phyloP scores from a whole-genome alignment of 1,284 basidiomycete genomes.

The Puccinia polysora region DNA sequence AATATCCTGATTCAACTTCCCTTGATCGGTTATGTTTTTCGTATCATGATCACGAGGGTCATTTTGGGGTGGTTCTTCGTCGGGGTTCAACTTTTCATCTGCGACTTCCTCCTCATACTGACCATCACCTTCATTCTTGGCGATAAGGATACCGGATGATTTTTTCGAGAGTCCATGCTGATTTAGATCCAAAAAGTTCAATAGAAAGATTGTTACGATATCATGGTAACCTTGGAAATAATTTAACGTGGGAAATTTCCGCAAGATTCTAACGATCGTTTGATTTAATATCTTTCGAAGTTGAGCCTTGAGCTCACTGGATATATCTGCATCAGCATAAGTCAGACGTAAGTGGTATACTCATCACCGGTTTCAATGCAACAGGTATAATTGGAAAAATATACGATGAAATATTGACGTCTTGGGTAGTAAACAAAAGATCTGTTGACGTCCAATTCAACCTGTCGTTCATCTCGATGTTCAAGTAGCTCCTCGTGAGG shows the following conservation, averaged over 20 bases:
- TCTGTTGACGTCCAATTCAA: conserved; percentile 50
- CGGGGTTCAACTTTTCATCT: conserved; percentile 1
- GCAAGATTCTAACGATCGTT: conserved; percentile 47
- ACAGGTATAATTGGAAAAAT: background rate
- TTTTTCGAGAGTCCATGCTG: background rate
- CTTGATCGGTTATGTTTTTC: background rate
- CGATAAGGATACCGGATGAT: no score
- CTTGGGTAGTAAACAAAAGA: conserved; percentile 49
- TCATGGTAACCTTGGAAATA: conserved; percentile 51
- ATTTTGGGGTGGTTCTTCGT: conserved; percentile 46
- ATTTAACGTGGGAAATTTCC: conserved; percentile 48
- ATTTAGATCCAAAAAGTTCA: conserved; percentile 36
- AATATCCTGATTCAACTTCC: conserved; percentile 33
- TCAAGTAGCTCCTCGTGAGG: background rate
- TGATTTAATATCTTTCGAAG: conserved; percentile 46
- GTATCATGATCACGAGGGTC: conserved; percentile 1
- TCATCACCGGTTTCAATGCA: background rate
- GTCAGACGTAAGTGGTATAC: background rate
- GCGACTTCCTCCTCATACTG: background rate
- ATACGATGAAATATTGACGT: conserved; percentile 29
- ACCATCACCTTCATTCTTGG: background rate
- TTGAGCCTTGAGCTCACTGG: conserved; percentile 44
- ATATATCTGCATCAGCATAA: conserved; percentile 33
- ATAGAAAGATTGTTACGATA: conserved; percentile 50
- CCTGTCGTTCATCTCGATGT: conserved; percentile 48